Conservation (phyloP, 2,329 filamentous ascomycete genomes). For the Ophiostoma ips region DNA sequence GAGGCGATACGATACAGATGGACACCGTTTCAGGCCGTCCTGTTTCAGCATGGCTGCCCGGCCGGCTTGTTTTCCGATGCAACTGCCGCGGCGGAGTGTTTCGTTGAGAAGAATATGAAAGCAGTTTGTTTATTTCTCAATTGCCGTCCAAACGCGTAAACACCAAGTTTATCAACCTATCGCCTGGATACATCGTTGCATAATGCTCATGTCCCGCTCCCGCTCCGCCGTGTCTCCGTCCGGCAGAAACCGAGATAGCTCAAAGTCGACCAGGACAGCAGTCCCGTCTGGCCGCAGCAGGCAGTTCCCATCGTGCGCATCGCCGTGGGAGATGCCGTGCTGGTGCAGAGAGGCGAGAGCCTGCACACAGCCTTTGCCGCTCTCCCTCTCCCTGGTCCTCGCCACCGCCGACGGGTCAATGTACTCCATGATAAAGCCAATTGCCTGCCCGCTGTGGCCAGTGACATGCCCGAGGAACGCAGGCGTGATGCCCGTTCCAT, state of each 20-base stretch:
- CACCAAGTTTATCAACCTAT: no score
- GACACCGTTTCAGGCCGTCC: no score
- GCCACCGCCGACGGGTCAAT: neutral
- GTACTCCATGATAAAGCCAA: neutral
- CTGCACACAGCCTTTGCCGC: slow-evolving; percentile 1
- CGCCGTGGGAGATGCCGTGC: slow-evolving; percentile 9
- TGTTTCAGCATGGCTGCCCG: no score
- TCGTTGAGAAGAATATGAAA: no score
- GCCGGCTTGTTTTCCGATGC: no score
- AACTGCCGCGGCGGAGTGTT: no score
- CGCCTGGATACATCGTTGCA: slow-evolving; percentile 5
- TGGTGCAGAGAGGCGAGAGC: slow-evolving; percentile 10
- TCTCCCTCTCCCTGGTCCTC: neutral
- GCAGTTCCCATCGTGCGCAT: slow-evolving; percentile 14
- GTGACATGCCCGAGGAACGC: neutral
- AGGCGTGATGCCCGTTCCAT: neutral
- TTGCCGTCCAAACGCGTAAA: no score
- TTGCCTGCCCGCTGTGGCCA: neutral
- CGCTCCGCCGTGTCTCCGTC: neutral
- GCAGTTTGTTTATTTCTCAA: no score
- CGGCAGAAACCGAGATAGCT: slow-evolving; percentile 6
- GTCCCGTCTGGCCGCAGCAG: slow-evolving; percentile 6
- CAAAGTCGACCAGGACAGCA: slow-evolving; percentile 14
- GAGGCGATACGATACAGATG: no score
- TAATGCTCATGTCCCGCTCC: slow-evolving; percentile 10